These are phyloP conservation scores for Citrus unshiu DNA, from an alignment of 345 rosid genomes.

Conservation along the genomic window DNA sequence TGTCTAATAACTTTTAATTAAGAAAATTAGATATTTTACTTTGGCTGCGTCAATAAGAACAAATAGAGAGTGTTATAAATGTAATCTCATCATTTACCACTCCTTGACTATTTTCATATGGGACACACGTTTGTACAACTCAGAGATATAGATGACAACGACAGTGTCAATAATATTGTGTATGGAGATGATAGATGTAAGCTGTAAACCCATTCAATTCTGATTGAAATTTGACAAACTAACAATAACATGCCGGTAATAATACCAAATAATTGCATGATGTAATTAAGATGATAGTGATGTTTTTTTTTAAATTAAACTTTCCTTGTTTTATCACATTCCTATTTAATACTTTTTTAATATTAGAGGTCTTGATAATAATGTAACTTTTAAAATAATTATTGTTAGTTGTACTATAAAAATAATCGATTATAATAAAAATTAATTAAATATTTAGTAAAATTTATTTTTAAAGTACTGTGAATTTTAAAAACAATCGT, in stretches of 20 bases:
- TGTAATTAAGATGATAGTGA: not conserved
- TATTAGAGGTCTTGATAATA: accelerated
- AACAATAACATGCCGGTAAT: not conserved
- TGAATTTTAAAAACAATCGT: accelerated
- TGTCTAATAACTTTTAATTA: too few species aligned
- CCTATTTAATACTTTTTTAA: too few species aligned
- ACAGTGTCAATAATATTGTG: not conserved
- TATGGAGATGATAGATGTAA: not conserved
- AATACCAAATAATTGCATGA: not conserved
- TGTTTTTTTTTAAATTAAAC: not conserved
- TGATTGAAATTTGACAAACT: too few species aligned
- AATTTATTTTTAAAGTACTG: too few species aligned
- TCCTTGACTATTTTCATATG: too few species aligned
- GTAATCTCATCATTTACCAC: too few species aligned
- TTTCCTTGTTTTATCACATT: not conserved
- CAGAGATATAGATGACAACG: not conserved
- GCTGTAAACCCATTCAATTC: not conserved
- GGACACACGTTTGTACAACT: too few species aligned
- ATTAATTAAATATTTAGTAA: too few species aligned
- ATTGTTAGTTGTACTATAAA: accelerated
- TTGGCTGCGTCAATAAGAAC: too few species aligned
- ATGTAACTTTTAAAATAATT: too few species aligned
- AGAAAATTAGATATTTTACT: too few species aligned
- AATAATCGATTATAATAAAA: accelerated
- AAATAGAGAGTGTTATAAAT: too few species aligned